Evolutionary conservation across 2,329 filamentous ascomycete species (phyloP).

Genomic region (Fusarium multiceps): DNA sequence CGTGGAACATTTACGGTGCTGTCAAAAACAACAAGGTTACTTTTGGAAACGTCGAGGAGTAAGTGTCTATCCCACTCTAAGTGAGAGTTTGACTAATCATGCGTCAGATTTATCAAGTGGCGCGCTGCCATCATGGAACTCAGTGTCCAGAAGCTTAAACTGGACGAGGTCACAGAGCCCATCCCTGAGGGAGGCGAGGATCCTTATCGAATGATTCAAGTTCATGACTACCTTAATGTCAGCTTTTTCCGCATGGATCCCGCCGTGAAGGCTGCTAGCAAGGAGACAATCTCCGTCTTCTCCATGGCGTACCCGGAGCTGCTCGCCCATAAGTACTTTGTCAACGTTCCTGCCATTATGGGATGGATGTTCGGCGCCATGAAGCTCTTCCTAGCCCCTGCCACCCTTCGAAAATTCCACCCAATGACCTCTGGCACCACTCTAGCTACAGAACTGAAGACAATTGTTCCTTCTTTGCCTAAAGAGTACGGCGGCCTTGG

Average conservation of each 20-base stretch:
- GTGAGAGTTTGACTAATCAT: slow-evolving; percentile 20
- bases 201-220: slow-evolving; percentile 89
- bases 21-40: slow-evolving; percentile 86
- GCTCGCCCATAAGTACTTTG: slow-evolving; percentile 87
- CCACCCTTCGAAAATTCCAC: slow-evolving; percentile 83
- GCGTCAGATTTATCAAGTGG: slow-evolving; percentile 84
- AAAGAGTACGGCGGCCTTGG: slow-evolving; percentile 83
- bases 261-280: slow-evolving; percentile 78
- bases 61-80: slow-evolving; percentile 52
- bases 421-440: slow-evolving; percentile 78
- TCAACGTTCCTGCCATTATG: slow-evolving; percentile 93
- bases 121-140: slow-evolving; percentile 91
- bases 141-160: slow-evolving; percentile 78
- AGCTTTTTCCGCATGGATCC: slow-evolving; percentile 87
- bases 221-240: slow-evolving; percentile 92
- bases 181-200: slow-evolving; percentile 81
- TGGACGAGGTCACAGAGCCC: slow-evolving; percentile 73
- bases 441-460: slow-evolving; percentile 70
- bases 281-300: slow-evolving; percentile 85
- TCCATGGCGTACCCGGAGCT: slow-evolving; percentile 89
- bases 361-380: slow-evolving; percentile 83
- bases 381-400: slow-evolving; percentile 78
- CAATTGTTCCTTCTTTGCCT: slow-evolving; percentile 74
- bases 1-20: slow-evolving; percentile 93
- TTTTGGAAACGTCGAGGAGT: slow-evolving; percentile 86